Evolutionary conservation across 2,329 filamentous ascomycete genomes (phyloP).

Genomic region (Penicillium brevicompactum): DNA sequence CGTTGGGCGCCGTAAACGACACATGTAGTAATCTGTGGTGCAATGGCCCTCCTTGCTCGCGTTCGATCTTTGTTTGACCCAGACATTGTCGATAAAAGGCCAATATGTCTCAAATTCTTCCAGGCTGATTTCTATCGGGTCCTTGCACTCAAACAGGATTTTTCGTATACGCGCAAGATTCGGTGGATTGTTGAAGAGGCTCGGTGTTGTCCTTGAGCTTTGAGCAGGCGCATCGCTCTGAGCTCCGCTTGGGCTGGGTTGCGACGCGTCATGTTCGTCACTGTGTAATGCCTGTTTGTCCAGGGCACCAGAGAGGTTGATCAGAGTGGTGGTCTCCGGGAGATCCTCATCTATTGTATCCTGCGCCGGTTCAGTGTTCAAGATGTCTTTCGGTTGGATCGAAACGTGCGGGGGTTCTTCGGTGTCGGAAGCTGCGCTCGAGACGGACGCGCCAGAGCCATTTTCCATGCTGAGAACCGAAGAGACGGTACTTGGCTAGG

Average conservation of each 20-base stretch:
- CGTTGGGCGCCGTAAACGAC: slow-evolving; percentile 45
- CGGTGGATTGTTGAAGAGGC: slow-evolving; percentile 45
- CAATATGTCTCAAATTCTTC: slow-evolving; percentile 52
- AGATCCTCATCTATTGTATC: slow-evolving; percentile 12
- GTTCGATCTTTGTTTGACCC: slow-evolving; percentile 50
- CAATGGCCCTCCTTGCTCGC: slow-evolving; percentile 45
- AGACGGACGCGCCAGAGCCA: slow-evolving; percentile 27
- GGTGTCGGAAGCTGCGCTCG: slow-evolving; percentile 19
- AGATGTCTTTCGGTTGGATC: slow-evolving; percentile 8
- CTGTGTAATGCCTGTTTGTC: slow-evolving; percentile 19
- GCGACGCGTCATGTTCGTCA: slow-evolving; percentile 3
- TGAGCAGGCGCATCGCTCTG: neutral
- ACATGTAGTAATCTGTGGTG: slow-evolving; percentile 52
- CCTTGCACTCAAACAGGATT: slow-evolving; percentile 48
- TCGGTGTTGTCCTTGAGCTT: slow-evolving; percentile 21
- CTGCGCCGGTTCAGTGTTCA: neutral
- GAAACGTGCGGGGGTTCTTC: slow-evolving; percentile 10
- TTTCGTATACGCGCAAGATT: slow-evolving; percentile 46
- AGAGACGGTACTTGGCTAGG: neutral
- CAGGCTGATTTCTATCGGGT: slow-evolving; percentile 49
- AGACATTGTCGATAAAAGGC: slow-evolving; percentile 54
- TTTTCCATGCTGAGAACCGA: slow-evolving; percentile 32
- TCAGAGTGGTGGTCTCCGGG: slow-evolving; percentile 10
- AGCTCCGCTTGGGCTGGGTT: neutral
- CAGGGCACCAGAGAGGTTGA: slow-evolving; percentile 24